Conservation (phyloP, 2,329 filamentous ascomycete genomes). For the Pseudocercospora fuligena region DNA sequence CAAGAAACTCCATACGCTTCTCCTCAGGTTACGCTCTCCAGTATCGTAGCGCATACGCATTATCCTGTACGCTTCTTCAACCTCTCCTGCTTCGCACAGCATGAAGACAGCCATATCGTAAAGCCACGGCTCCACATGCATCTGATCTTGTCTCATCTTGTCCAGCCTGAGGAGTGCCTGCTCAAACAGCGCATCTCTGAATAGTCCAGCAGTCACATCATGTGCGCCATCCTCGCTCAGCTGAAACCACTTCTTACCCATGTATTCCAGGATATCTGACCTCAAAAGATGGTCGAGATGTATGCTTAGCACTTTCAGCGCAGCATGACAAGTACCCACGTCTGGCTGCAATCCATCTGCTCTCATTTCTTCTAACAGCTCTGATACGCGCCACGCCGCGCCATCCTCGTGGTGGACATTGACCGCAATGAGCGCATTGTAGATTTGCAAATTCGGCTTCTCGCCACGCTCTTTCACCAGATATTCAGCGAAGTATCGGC, state of each 20-base stretch:
- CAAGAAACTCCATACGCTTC: constrained; percentile 69
- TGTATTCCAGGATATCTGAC: constrained; percentile 70
- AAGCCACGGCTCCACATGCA: constrained; percentile 70
- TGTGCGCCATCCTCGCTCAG: constrained; percentile 67
- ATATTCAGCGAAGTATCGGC: constrained; percentile 59
- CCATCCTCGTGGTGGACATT: constrained; percentile 69
- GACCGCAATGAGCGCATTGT: constrained; percentile 74
- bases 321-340: constrained; percentile 70
- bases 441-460: constrained; percentile 64
- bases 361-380: constrained; percentile 75
- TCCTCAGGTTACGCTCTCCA: constrained; percentile 50
- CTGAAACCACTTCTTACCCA: constrained; percentile 74
- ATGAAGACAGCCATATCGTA: constrained; percentile 77
- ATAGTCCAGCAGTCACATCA: constrained; percentile 71
- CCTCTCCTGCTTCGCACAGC: constrained; percentile 72
- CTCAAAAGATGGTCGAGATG: constrained; percentile 86
- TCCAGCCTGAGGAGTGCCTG: constrained; percentile 74
- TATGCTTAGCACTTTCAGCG: constrained; percentile 74
- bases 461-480: constrained; percentile 63
- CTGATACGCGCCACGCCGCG: constrained; percentile 66
- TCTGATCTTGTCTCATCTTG: constrained; percentile 63
- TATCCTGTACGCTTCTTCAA: constrained; percentile 76
- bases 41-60: constrained; percentile 62
- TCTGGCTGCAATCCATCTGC: constrained; percentile 65
- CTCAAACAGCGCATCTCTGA: constrained; percentile 84